Conservation (phyloP, 192 early-diverging fungal genomes). For the Coemansia sp. region DNA sequence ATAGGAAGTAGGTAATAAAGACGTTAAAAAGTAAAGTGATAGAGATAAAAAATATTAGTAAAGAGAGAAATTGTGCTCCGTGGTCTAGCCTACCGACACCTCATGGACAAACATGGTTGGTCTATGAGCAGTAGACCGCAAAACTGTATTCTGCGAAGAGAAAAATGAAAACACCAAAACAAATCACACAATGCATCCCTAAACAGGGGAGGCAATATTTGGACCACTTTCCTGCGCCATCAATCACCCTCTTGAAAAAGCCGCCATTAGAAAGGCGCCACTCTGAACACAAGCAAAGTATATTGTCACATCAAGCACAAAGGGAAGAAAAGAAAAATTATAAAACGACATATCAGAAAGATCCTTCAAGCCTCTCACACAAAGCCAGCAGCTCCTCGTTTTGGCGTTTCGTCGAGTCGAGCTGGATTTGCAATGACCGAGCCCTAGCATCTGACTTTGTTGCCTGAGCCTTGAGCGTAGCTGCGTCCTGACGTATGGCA, state of each 20-base stretch:
- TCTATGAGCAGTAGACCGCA: neutral
- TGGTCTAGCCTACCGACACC: neutral
- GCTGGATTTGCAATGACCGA: constrained; percentile 42
- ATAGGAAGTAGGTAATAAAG: neutral
- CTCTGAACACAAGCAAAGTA: neutral
- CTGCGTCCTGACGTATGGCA: constrained; percentile 22
- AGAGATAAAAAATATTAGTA: neutral
- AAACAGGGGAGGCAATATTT: neutral
- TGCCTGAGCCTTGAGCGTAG: constrained; percentile 17
- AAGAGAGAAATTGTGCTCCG: neutral
- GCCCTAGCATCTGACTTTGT: constrained; percentile 32
- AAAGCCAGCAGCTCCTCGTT: constrained; percentile 48
- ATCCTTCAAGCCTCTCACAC: constrained; percentile 19
- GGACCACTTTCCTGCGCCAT: neutral
- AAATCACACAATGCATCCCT: neutral
- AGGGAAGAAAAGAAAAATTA: constrained; percentile 1
- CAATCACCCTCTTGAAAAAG: neutral
- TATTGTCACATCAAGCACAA: neutral
- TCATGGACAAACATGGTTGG: neutral
- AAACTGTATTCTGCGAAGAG: neutral
- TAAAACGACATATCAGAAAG: neutral
- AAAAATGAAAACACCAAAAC: neutral
- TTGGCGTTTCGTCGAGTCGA: constrained; percentile 46
- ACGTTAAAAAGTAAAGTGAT: too few relatives aligned
- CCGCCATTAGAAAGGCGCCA: too few relatives aligned